These are phyloP conservation scores for Lodderomyces oxycetoniae DNA, from an alignment of 1,139 yeast genomes.

Conservation along the genomic window DNA sequence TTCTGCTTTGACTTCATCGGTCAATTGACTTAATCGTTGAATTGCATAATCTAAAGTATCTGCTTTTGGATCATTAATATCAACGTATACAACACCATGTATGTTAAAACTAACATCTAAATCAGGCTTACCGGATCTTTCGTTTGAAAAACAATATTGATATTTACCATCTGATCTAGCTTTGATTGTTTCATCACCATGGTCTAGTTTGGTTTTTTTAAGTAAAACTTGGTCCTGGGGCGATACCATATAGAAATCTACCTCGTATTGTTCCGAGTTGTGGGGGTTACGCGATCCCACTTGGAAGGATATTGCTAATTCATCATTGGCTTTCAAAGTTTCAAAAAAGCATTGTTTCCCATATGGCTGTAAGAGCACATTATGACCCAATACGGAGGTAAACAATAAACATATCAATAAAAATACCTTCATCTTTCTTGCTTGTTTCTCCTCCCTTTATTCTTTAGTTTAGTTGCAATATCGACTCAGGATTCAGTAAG, in stretches of 20 bases:
- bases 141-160: conserved; percentile 90
- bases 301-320: conserved; percentile 84
- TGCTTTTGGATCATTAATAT: conserved; percentile 73
- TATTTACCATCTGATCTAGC: conserved; percentile 71
- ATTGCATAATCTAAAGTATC: conserved; percentile 86
- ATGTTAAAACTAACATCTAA: conserved; percentile 94
- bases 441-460: conserved; percentile 1
- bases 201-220: conserved; percentile 56
- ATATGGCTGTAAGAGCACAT: conserved; percentile 75
- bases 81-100: conserved; percentile 88
- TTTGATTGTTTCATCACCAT: conserved; percentile 71
- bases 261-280: conserved; percentile 68
- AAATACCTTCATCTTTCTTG: conserved; percentile 6
- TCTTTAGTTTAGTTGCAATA: background rate
- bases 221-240: conserved; percentile 56
- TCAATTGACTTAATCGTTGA: conserved; percentile 66
- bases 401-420: conserved; percentile 10
- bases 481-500: background rate
- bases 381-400: conserved; percentile 54
- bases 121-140: conserved; percentile 63
- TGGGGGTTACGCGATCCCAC: conserved; percentile 86
- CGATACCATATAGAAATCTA: conserved; percentile 64
- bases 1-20: conserved; percentile 87
- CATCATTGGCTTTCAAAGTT: conserved; percentile 75
- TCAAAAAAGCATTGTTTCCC: conserved; percentile 91